phyloP scores from a whole-genome alignment of 2,329 filamentous ascomycete genomes.

The Cordyceps cicadae region DNA sequence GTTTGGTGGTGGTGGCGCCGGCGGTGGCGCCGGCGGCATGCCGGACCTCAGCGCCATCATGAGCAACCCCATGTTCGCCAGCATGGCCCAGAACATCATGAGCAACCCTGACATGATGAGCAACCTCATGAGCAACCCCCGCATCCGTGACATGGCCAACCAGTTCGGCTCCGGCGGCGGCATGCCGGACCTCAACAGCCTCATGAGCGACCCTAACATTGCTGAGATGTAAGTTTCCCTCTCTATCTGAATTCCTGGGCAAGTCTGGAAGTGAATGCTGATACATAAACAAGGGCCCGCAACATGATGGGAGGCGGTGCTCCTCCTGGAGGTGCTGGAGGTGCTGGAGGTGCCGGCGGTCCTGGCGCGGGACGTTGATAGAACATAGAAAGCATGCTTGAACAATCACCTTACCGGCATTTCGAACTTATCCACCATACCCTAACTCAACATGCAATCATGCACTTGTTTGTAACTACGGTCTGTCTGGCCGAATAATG shows the following conservation, averaged over 20 bases:
- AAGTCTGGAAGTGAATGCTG: neutral
- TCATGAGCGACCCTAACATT: constrained; percentile 91
- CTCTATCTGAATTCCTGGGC: neutral
- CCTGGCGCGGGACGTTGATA: constrained; percentile 18
- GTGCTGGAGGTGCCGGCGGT: constrained; percentile 21
- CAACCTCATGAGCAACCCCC: constrained; percentile 91
- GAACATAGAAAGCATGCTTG: neutral
- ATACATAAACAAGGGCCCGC: constrained; percentile 28
- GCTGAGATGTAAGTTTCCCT: constrained; percentile 72
- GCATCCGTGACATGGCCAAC: constrained; percentile 77
- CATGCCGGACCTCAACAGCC: constrained; percentile 74
- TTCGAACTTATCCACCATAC: neutral
- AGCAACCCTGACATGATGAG: constrained; percentile 87
- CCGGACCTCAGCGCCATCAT: constrained; percentile 81
- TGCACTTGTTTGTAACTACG: neutral
- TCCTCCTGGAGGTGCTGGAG: constrained; percentile 21
- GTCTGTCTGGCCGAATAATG: neutral
- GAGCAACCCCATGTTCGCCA: constrained; percentile 97
- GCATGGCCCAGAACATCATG: constrained; percentile 97
- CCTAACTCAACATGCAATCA: no score
- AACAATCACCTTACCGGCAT: neutral
- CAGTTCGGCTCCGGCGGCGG: constrained; percentile 69
- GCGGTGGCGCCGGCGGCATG: constrained; percentile 68
- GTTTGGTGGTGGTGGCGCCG: constrained; percentile 57
- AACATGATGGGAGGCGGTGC: constrained; percentile 37